These are phyloP conservation scores for Aspergillus niger DNA, from an alignment of 2,329 filamentous ascomycete genomes.

Conservation along the genomic window DNA sequence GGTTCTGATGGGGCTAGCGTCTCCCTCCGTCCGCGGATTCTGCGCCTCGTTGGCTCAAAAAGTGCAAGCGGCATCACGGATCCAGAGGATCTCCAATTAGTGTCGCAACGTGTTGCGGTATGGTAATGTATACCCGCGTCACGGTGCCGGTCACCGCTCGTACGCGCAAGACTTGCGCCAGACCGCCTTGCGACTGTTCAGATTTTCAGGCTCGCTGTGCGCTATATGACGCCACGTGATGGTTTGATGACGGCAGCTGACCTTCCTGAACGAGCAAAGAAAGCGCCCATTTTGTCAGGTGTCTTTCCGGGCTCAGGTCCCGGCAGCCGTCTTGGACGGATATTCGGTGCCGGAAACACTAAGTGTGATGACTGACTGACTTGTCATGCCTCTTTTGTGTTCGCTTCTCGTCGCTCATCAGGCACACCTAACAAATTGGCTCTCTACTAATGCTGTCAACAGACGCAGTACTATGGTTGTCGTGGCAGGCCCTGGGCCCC, in stretches of 20 bases:
- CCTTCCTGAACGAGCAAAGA: conserved; percentile 16
- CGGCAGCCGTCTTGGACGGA: neutral
- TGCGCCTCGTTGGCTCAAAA: conserved; percentile 17
- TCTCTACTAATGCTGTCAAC: neutral
- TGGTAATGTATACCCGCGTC: conserved; percentile 21
- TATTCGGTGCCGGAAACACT: conserved; percentile 3
- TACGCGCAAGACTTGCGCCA: conserved; percentile 16
- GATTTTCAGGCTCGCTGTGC: conserved; percentile 14
- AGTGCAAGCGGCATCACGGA: conserved; percentile 17
- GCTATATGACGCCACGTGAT: conserved; percentile 34
- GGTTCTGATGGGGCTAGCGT: conserved; percentile 17
- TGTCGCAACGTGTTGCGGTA: conserved; percentile 17
- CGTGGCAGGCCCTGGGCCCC: conserved; percentile 6
- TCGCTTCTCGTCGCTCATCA: too few species aligned
- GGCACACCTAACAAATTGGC: neutral
- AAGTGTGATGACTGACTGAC: too few species aligned
- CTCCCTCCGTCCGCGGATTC: conserved; percentile 3
- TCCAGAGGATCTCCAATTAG: conserved; percentile 32
- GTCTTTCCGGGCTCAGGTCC: neutral
- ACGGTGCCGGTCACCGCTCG: conserved; percentile 20
- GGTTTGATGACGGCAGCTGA: conserved; percentile 29
- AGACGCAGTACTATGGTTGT: neutral
- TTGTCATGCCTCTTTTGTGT: too few species aligned
- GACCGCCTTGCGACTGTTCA: conserved; percentile 14
- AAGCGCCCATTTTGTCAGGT: conserved; percentile 13